Base-by-base conservation (phyloP, 1,284 basidiomycete species). In the Thelephora terrestris region DNA sequence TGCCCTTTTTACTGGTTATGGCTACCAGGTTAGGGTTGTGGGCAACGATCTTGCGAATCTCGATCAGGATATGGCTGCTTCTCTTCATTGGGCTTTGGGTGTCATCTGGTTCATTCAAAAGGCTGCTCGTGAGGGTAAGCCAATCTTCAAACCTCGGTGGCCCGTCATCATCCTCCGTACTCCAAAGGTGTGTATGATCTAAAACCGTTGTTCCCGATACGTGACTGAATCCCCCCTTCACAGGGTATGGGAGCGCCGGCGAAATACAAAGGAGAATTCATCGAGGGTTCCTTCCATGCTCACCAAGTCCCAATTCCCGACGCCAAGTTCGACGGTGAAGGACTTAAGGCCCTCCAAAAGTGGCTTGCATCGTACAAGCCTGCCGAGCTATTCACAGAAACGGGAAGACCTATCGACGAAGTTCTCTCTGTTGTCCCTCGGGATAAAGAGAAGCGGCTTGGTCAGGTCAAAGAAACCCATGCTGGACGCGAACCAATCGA, bases 21-120 rank as follows among this genome's bases (percentile, higher is more conserved):
- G 90, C n/a, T 92, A 91, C 62, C 83, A 91, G 70, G 80, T 83
- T 42, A 78, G 85, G 45, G 81, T 94, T 52, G 84, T 95, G 52
- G 29, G 29, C 29, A 80, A 85, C 54, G 83, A 91, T 61, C 63
- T 85, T 18, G 65, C 70, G 10, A 70, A 80, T 55, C 74, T 81
- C 47, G 78, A 85, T 55, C 71, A 75, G 48, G 78, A 84, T 58
- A 76, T 94, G 58, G 88, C 88, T 2, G 81, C 76, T 0, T 81
- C 85, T 12, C 74, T 94, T 67, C 81, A 87, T 50, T 93, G 89
- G 88, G 86, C 85, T 2, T 65, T 85, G n/a, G 61, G 59, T 12
- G 85, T 90, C 64, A 91, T 91, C 56, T 73, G 68, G 56, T 78
- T 74, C 56, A 92, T 93, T 47, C 91, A 95, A 63, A 62, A 64